Percentiles rank a stretch among this genome's conserved stretches.
Conservation (phyloP, 306 rosid genomes). For the Pterocarpus macrocarpus region DNA sequence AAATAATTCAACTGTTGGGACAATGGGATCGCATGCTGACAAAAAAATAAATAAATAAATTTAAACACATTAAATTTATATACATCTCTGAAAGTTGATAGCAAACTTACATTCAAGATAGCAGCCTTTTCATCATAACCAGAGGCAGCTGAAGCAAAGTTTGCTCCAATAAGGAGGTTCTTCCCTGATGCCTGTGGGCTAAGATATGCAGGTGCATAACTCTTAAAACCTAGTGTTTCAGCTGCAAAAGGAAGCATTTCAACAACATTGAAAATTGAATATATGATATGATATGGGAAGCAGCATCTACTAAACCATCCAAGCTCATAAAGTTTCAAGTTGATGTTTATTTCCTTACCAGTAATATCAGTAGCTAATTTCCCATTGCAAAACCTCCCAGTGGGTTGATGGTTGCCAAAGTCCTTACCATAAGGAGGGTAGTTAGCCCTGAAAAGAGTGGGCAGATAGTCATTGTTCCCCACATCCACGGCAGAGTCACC, state of each 20-base stretch:
- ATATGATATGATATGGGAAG: background rate
- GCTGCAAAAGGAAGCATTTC: constrained; percentile 56
- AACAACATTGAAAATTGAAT: constrained; percentile 31
- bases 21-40: constrained; percentile 84
- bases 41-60: background rate
- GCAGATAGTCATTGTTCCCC: constrained; percentile 79
- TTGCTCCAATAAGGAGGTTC: constrained; percentile 83
- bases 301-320: background rate
- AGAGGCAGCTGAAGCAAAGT: constrained; percentile 93
- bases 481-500: constrained; percentile 93
- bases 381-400: constrained; percentile 93
- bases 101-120: constrained; percentile 59
- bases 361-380: constrained; percentile 88
- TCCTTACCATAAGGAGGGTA: constrained; percentile 94
- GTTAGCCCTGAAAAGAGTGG: constrained; percentile 76
- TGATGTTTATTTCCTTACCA: constrained; percentile 53
- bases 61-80: background rate
- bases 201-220: constrained; percentile 78
- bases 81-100: background rate
- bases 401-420: constrained; percentile 73
- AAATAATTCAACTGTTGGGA: constrained; percentile 67
- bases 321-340: background rate
- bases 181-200: constrained; percentile 93
- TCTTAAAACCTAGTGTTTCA: constrained; percentile 80
- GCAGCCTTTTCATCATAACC: constrained; percentile 90